Evolutionary conservation across 495 filamentous ascomycete genomes (phyloP).

Genomic region (Cairneyella variabilis): DNA sequence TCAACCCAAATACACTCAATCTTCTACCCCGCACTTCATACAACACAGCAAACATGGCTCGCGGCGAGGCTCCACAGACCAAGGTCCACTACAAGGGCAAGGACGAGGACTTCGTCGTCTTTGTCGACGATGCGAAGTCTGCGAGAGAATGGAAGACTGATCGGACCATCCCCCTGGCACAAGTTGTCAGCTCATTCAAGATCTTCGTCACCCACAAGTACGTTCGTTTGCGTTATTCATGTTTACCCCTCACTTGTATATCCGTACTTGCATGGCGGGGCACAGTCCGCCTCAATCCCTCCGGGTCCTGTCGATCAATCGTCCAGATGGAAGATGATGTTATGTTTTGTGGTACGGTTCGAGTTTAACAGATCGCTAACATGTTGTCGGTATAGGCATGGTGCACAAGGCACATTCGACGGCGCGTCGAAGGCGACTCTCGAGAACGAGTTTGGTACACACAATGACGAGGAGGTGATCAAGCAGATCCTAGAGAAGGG

Average conservation of each 20-base stretch:
- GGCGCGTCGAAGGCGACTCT: slow-evolving; percentile 67
- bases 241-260: too few species aligned
- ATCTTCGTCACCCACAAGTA: slow-evolving; percentile 90
- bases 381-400: slow-evolving; percentile 69
- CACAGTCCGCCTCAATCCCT: not conserved
- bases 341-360: too few species aligned
- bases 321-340: too few species aligned
- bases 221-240: slow-evolving; percentile 29
- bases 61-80: slow-evolving; percentile 66
- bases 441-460: slow-evolving; percentile 84
- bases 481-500: slow-evolving; percentile 77
- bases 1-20: too few species aligned
- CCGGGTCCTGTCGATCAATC: not conserved
- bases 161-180: slow-evolving; percentile 68
- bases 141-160: slow-evolving; percentile 82
- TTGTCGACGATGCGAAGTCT: slow-evolving; percentile 69
- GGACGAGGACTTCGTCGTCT: slow-evolving; percentile 86
- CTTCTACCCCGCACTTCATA: slow-evolving; percentile 2
- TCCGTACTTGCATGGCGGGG: too few species aligned
- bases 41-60: slow-evolving; percentile 59
- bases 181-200: slow-evolving; percentile 88
- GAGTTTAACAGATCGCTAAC: too few species aligned
- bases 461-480: slow-evolving; percentile 72
- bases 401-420: slow-evolving; percentile 76
- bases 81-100: slow-evolving; percentile 92